A percentile compares a stretch with the other conserved stretches of the same genome.
These are phyloP conservation scores for Solanum chaucha DNA, from an alignment of 257 asterid species.

Conservation along the genomic window DNA sequence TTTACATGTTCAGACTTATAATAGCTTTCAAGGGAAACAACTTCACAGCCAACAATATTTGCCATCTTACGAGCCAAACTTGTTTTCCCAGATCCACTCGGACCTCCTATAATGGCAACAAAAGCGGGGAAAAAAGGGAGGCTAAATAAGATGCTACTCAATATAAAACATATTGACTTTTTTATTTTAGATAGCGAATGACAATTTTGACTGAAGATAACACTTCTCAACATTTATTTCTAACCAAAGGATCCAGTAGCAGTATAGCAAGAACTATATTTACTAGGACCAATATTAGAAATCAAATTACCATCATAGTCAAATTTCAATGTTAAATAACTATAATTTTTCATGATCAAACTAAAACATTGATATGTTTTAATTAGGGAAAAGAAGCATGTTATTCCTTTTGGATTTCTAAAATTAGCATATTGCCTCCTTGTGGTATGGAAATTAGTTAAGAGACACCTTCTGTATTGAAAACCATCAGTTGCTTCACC, in stretches of 20 bases:
- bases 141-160: not conserved
- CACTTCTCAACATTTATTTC: not conserved
- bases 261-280: not conserved
- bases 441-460: not conserved
- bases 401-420: not conserved
- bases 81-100: slow-evolving; percentile 98
- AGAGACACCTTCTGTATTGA: not conserved
- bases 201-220: not conserved
- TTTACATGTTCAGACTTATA: slow-evolving; percentile 76
- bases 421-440: not conserved
- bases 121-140: not conserved
- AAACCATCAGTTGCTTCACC: not conserved
- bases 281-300: not conserved
- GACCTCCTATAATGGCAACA: slow-evolving; percentile 64
- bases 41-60: slow-evolving; percentile 97
- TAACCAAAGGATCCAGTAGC: not conserved
- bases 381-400: not conserved
- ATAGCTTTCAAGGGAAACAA: slow-evolving; percentile 95
- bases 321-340: not conserved
- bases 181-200: not conserved
- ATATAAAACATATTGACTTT: not conserved
- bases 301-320: not conserved
- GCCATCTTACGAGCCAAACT: slow-evolving; percentile 99
- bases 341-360: not conserved
- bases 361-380: not conserved